Base-by-base conservation (phyloP, 1,284 basidiomycete genomes). In the Microbotryum scabiosae region DNA sequence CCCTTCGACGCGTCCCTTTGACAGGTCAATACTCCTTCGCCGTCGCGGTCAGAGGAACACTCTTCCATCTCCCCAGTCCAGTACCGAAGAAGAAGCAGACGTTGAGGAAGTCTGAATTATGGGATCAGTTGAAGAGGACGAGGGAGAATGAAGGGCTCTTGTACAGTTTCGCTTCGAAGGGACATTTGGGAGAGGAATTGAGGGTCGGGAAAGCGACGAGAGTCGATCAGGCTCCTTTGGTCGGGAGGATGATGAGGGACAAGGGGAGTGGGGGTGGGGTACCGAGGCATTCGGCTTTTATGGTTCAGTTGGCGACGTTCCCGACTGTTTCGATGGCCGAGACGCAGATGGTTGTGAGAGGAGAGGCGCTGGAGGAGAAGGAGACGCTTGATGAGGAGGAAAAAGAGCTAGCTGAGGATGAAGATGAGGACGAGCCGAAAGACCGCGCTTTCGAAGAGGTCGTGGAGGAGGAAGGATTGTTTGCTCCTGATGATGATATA, bases 31-130 rank as follows among this genome's bases (percentile, higher is more conserved):
- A 97, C 73, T 82, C 84, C 18, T 93, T 97, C 72, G 85, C 93
- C 64, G 77, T 90, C 16, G 75, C 89, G 12, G 81, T 88, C 2
- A 77, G 90, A 21, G 87, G 88, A 0, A 84, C 86, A 0, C 77
- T 96, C 32, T 85, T 93, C 71, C 82, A 84, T 3, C 80, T 98
- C 2, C 94, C 94, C 0, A 84, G 84, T 1, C 94, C 94, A 1
- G 90, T 97, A 2, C 78, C 81, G 1, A 80, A 90, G 44, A 81
- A 78, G 4, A 80, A 80, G 2, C 93, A 97, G 73, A 90, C 87
- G 71, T 78, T 90, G 21, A 72, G 76, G 57, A 81, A 81, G 62
- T 76, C 78, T 3, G 76, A 78, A 43, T 76, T 78, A 70, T 81
- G 79, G 74, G 76, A 77, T 28, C 66, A 72, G 2, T 72, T 72